Conservation (phyloP, 352 stramenopile genomes). For the Pythium volutum region DNA sequence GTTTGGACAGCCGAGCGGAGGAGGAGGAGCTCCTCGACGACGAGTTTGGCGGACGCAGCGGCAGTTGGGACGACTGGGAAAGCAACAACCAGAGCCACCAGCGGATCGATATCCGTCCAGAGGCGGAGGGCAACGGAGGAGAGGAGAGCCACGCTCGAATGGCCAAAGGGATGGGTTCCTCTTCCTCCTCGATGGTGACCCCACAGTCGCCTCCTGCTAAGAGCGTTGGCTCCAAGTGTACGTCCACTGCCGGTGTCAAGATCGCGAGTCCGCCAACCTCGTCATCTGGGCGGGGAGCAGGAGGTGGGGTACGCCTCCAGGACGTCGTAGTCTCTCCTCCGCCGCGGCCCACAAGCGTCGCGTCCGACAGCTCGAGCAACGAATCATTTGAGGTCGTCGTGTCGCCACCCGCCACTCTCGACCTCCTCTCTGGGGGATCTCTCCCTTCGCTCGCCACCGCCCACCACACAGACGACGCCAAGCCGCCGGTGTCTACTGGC, state of each 20-base stretch:
- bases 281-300: neutral
- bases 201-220: constrained; percentile 14
- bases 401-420: constrained; percentile 17
- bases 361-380: constrained; percentile 59
- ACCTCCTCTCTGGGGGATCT: constrained; percentile 21
- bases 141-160: constrained; percentile 10
- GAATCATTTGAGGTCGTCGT: constrained; percentile 58
- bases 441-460: constrained; percentile 1
- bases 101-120: constrained; percentile 1
- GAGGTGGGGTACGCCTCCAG: constrained; percentile 23
- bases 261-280: constrained; percentile 24
- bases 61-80: constrained; percentile 78
- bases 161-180: constrained; percentile 24
- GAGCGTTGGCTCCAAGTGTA: constrained; percentile 4
- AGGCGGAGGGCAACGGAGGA: constrained; percentile 7
- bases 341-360: constrained; percentile 31
- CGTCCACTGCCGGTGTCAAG: constrained; percentile 23
- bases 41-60: constrained; percentile 37
- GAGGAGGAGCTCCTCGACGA: constrained; percentile 50
- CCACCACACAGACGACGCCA: constrained; percentile 1
- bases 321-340: constrained; percentile 29
- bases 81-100: constrained; percentile 26
- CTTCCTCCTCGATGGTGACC: constrained; percentile 11
- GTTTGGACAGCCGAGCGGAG: constrained; percentile 48
- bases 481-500: too few relatives aligned